These are phyloP conservation scores for Psilocybe sp. DNA, from an alignment of 768 basidiomycete genomes.

Conservation along the genomic window DNA sequence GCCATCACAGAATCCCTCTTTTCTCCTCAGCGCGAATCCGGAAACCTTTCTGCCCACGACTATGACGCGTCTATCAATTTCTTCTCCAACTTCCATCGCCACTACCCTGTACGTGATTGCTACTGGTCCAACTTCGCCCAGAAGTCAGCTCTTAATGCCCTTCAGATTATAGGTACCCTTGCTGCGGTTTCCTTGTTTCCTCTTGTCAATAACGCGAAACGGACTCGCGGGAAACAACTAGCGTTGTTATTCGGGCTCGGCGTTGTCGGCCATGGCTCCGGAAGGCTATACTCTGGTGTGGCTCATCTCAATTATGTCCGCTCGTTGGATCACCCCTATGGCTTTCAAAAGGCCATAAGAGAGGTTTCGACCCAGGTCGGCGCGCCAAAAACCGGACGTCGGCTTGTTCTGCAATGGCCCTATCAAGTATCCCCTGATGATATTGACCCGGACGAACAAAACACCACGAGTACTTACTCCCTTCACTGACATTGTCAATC, in stretches of 20 bases:
- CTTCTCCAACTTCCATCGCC: slow-evolving; percentile 43
- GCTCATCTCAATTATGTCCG: slow-evolving; percentile 35
- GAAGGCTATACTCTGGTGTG: slow-evolving; percentile 23
- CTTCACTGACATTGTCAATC: not conserved
- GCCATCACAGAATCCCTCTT: slow-evolving; percentile 43
- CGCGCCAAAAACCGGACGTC: slow-evolving; percentile 10
- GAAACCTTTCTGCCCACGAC: slow-evolving; percentile 49
- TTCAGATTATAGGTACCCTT: slow-evolving; percentile 9
- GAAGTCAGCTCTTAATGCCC: not conserved
- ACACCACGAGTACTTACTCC: slow-evolving; percentile 6
- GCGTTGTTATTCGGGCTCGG: slow-evolving; percentile 17
- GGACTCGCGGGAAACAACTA: slow-evolving; percentile 13
- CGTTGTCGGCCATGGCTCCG: slow-evolving; percentile 28
- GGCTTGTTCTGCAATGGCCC: slow-evolving; percentile 27
- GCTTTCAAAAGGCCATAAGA: slow-evolving; percentile 37
- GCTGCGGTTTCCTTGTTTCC: slow-evolving; percentile 2
- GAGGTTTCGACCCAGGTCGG: slow-evolving; percentile 46
- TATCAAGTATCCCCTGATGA: slow-evolving; percentile 14
- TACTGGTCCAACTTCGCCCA: slow-evolving; percentile 1
- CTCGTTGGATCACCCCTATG: slow-evolving; percentile 36
- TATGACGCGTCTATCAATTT: slow-evolving; percentile 54
- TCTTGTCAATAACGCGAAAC: slow-evolving; percentile 20
- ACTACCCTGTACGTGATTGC: slow-evolving; percentile 32
- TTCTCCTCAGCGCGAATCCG: slow-evolving; percentile 49
- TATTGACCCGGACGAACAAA: slow-evolving; percentile 4